Base-by-base conservation (phyloP, 176 grass and related monocot species). In the Musa troglodytarum region DNA sequence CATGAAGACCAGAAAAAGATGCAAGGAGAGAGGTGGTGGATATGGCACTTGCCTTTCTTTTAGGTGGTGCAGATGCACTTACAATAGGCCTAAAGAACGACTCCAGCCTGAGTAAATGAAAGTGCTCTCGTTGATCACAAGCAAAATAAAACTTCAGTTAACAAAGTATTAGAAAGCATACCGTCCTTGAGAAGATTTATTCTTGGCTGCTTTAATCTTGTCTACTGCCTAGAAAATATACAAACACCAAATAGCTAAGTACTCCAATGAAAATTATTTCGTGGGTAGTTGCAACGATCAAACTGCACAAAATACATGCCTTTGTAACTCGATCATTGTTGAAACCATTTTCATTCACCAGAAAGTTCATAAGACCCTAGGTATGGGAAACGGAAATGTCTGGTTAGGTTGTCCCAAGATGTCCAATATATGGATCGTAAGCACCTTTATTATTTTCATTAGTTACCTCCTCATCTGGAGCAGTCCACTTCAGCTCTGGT, bases 341-440 rank as follows among this genome's bases (percentile, higher is more conserved):
- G 86, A 97, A 97, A 83, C 54, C 91, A 82, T 97, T 97, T 85
- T 93, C 84, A 0, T 75, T 81, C 81, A 87, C 84, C 83, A 97
- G 78, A 78, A 93, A 97, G 52, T 85, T 76, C 65, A 85, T 10
- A 81, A 97, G 79, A 80, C 85, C 88, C 90, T 97, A 50, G 62
- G 80, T 29, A 80, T 69, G 68, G 49, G 76, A 75, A 50, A 68
- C 49, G 22, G 21, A 54, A 68, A 54, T 25, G 15, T 15, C 50
- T 53, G 54, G 20, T 82, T 65, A 77, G 58, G 21, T 75, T 81
- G 59, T 68, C 49, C 28, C 80, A 71, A 70, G 79, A 83, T 34
- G 69, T 26, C n/a, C 67, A 50, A 50, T 5, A 3, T 59, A 74
- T 79, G 54, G 62, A 68, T 73, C 66, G 28, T 43, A 28, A 68